Percentiles rank a stretch among this genome's conserved stretches.
These are phyloP conservation scores for Apiospora kogelbergensis DNA, from an alignment of 2,329 filamentous ascomycete species.

Conservation along the genomic window DNA sequence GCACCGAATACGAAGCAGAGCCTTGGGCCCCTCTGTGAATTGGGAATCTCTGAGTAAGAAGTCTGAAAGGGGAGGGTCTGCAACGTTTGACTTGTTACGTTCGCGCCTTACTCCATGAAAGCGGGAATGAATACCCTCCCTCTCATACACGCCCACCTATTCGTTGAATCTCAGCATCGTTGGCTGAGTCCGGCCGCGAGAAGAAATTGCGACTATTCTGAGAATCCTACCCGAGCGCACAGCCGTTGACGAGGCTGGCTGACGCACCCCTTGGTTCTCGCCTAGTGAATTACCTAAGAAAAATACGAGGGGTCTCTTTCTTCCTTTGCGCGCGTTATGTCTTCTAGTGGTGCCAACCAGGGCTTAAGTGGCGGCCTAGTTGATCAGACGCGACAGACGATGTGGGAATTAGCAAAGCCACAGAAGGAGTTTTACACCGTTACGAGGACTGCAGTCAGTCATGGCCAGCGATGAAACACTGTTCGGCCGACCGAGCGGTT, in stretches of 20 bases:
- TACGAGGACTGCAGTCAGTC: neutral
- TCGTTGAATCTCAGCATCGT: neutral
- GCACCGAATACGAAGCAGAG: neutral
- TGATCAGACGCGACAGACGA: neutral
- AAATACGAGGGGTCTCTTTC: neutral
- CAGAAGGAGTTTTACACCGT: neutral
- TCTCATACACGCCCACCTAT: neutral
- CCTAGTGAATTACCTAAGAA: neutral
- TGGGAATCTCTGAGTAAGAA: too few relatives aligned
- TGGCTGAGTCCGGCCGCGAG: neutral
- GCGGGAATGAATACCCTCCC: too few relatives aligned
- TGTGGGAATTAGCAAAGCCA: constrained; percentile 3
- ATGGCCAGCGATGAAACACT: neutral
- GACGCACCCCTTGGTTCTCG: neutral
- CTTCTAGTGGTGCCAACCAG: neutral
- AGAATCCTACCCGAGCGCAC: neutral
- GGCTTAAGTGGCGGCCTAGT: neutral
- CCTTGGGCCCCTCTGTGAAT: neutral
- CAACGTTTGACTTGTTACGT: too few relatives aligned
- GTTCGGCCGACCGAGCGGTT: neutral
- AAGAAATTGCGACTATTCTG: neutral
- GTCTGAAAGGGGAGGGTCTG: neutral
- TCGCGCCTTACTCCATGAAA: too few relatives aligned
- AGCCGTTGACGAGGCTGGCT: neutral
- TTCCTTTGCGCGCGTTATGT: neutral